Evolutionary conservation across 345 rosid genomes (phyloP), one percentile per base, ranked within the genome.

Genomic region (Luvunga scandens): DNA sequence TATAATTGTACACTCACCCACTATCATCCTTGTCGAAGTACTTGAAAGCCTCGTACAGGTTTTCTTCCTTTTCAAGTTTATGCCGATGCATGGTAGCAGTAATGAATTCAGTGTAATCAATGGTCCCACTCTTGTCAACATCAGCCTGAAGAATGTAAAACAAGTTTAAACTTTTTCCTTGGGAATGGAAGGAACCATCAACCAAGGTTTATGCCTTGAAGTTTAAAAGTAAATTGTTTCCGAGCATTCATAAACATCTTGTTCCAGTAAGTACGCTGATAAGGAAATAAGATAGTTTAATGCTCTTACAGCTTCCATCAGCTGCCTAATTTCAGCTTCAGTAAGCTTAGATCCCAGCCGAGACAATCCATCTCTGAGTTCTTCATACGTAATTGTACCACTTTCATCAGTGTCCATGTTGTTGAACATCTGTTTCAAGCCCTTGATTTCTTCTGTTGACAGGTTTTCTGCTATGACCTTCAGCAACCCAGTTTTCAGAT

Each of bases 291-390:
- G 50, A 70, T 8, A 34, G 28, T 28, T 7, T 3, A 50, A 16
- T 45, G 71, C 75, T 75, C 95, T 89, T 89, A 96, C 99, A 69
- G 98, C 98, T 63, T 93, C 98, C 99, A 96, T 92, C 39, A 96
- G 90, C 83, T 91, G 95, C 87, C 83, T 84, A 61, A 90, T 88
- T 86, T 96, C 99, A 56, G 82, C 30, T 86, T 94, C 98, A 0
- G 88, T 73, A 53, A 94, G 92, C 85, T 79, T 93, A 36, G 99
- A 94, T 75, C 98, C 99, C 76, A 94, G 88, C 77, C 90, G 82
- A 72, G 90, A 78, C 77, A 96, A 75, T 24, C 98, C 97, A 9
- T 57, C 78, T 79, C 81, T 93, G 38, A 96, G 93, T 79, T 96
- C 99, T 67, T 92, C 94, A 66, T 82, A 86, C 45, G 98, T 96